phyloP scores from a whole-genome alignment of 2,329 filamentous ascomycete species.

The Coniella lustricola region DNA sequence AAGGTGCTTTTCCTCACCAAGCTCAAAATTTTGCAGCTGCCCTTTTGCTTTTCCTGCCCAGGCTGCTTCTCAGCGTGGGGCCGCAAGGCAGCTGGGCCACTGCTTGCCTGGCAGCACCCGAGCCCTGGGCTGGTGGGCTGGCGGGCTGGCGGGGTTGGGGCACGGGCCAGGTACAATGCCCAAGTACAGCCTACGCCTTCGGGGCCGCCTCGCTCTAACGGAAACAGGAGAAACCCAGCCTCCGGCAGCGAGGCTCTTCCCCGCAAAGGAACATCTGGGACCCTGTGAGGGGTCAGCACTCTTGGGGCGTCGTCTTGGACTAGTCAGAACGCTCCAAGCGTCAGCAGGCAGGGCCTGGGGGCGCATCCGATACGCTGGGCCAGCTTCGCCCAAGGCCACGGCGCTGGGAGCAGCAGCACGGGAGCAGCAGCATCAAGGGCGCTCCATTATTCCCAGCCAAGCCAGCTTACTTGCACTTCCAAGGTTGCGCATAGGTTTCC shows the following conservation, averaged over 20 bases:
- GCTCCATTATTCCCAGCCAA: background rate
- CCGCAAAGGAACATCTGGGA: background rate
- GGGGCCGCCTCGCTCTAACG: background rate
- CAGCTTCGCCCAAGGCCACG: background rate
- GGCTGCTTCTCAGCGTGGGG: background rate
- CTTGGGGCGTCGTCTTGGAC: no score
- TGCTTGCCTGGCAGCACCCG: no score
- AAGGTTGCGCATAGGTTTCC: background rate
- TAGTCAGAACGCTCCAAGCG: background rate
- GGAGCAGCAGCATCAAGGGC: background rate
- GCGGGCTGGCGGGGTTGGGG: background rate
- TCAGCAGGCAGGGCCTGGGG: background rate
- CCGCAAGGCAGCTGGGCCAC: no score
- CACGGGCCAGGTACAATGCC: background rate
- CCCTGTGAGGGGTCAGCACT: background rate
- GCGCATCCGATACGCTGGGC: background rate
- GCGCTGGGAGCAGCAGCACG: background rate
- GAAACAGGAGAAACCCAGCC: constrained; percentile 2
- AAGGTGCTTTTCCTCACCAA: background rate
- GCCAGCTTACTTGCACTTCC: background rate
- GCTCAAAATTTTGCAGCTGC: constrained; percentile 14
- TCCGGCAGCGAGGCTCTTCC: background rate
- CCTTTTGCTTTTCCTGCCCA: constrained; percentile 3
- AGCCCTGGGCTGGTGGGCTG: background rate
- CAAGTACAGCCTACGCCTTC: background rate